Conservation (phyloP, 2,329 filamentous ascomycete species). For the Ascochyta clinopodiicola region DNA sequence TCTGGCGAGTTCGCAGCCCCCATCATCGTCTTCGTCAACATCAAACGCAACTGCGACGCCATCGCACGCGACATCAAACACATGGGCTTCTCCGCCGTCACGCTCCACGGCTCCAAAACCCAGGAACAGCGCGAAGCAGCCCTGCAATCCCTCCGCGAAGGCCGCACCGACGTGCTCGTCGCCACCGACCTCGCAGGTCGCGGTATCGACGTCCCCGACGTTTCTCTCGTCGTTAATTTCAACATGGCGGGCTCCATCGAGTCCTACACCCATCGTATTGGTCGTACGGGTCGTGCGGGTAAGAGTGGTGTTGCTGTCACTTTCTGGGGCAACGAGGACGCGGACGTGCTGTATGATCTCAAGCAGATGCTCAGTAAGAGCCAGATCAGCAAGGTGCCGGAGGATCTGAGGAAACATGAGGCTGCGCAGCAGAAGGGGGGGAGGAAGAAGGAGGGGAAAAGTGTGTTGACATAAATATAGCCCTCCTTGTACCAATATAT, state of each 20-base stretch:
- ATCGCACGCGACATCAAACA: conserved; percentile 92
- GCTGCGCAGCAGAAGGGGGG: conserved; percentile 82
- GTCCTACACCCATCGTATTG: conserved; percentile 94
- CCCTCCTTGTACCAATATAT: too few species aligned
- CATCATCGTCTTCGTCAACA: conserved; percentile 99
- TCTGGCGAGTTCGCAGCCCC: conserved; percentile 82
- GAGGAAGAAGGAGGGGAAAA: conserved; percentile 27
- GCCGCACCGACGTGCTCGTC: conserved; percentile 84
- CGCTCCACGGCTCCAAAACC: conserved; percentile 92
- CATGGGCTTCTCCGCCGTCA: conserved; percentile 89
- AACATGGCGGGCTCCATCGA: conserved; percentile 97
- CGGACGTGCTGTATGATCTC: conserved; percentile 89
- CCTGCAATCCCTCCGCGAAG: conserved; percentile 80
- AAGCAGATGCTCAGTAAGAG: conserved; percentile 96
- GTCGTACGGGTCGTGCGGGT: conserved; percentile 94
- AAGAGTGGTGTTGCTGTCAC: conserved; percentile 97
- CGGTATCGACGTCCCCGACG: conserved; percentile 97
- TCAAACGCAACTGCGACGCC: conserved; percentile 97
- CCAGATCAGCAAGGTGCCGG: conserved; percentile 83
- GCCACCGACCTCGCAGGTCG: conserved; percentile 94
- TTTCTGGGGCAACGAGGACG: conserved; percentile 89
- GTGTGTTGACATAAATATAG: conserved; percentile 9
- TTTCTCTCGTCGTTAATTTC: conserved; percentile 95
- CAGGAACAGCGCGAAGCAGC: conserved; percentile 98
- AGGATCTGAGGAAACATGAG: conserved; percentile 88